These are phyloP conservation scores for Barnettozyma sucrosica DNA, from an alignment of 805 yeast species.

Conservation along the genomic window DNA sequence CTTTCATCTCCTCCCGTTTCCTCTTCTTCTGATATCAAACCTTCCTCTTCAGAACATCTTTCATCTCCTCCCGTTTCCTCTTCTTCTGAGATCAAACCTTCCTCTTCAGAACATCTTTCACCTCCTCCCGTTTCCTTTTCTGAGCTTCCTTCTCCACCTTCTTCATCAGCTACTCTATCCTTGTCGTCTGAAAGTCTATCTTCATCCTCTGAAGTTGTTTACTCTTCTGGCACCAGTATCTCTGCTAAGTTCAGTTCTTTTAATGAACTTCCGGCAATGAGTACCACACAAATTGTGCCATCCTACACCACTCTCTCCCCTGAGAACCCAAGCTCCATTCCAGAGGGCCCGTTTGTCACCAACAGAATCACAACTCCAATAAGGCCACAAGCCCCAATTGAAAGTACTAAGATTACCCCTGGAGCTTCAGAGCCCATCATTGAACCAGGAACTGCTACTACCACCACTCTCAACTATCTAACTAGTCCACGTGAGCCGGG, in stretches of 20 bases:
- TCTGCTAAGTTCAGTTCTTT: no score
- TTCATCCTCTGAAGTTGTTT: background rate
- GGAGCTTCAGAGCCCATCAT: no score
- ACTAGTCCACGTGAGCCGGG: background rate
- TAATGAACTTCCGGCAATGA: background rate
- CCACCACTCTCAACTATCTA: background rate
- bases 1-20: conserved; percentile 2
- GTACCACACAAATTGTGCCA: conserved; percentile 3
- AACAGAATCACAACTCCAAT: background rate
- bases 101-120: background rate
- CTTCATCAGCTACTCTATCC: background rate
- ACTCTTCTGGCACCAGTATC: background rate
- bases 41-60: no score
- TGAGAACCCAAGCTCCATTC: background rate
- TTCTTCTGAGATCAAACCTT: background rate
- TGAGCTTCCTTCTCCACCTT: background rate
- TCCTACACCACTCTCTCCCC: conserved; percentile 9
- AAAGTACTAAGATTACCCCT: background rate
- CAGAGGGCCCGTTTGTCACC: background rate
- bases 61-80: no score
- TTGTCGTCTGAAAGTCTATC: background rate
- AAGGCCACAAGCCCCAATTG: background rate
- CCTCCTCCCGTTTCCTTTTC: background rate
- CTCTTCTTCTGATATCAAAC: background rate
- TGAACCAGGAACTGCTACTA: background rate